Evolutionary conservation across 1,139 yeast species (phyloP), one percentile per base, ranked within the genome.

Genomic region (Lodderomyces parapsilosis): DNA sequence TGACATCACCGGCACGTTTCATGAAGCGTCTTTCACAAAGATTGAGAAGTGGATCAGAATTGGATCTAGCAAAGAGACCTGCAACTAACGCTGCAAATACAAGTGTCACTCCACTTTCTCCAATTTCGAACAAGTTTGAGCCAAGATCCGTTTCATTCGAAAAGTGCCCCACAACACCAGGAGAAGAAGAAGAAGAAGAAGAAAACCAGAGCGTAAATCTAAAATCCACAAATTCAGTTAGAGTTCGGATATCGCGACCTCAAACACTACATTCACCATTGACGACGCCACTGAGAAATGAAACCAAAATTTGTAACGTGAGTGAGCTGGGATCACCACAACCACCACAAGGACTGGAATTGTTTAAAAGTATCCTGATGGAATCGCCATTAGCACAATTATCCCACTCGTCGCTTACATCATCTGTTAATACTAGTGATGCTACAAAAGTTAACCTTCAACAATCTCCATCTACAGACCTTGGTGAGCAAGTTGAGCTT

Each of bases 1-100:
- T 19, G 18, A 20, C 37, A 13, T 46, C 49, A 4, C 49, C 49
- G 6, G 41, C 49, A 1, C 42, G 40, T 39, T 41, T 46, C 8
- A 36, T 46, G 6, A 46, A 42, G 33, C 31, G 45, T 30, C 33
- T 46, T 30, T 43, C 49, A 4, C 37, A 30, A 34, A 43, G 31
- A 34, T 36, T 45, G 19, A 34, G 39, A 23, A 34, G 24, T 6
- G n/a, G n/a, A 6, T 30, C 33, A 15, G 33, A 30, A 3, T 18
- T 30, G 11, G 19, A 13, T 15, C 15, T 30, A 5, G n/a, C 7
- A 10, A 14, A 3, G 3, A 30, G 15, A 30, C 4, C 14, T 30
- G 3, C 33, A 30, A 10, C n/a, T n/a, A n/a, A n/a, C n/a, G n/a
- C n/a, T n/a, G n/a, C n/a, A n/a, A n/a, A 27, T n/a, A n/a, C 31